Evolutionary conservation across 768 basidiomycete species (phyloP).

Genomic region (Agaricus sinodeliciosus): DNA sequence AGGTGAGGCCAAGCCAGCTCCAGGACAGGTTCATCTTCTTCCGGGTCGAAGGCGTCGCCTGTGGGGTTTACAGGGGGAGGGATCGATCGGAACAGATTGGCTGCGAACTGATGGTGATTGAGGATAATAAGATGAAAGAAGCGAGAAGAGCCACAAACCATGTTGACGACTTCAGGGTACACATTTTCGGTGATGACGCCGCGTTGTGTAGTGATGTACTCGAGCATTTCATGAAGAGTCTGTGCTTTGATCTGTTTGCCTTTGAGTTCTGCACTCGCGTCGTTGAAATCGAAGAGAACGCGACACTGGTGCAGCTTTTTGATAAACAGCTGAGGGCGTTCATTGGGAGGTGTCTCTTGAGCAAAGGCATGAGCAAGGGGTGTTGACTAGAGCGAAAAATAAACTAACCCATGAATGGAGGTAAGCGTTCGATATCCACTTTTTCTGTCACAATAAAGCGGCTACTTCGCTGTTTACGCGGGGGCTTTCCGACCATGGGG

Average conservation of each 20-base stretch:
- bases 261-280: constrained; percentile 89
- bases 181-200: constrained; percentile 93
- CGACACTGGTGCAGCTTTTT: constrained; percentile 95
- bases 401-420: constrained; percentile 77
- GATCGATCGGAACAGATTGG: constrained; percentile 98
- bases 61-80: constrained; percentile 98
- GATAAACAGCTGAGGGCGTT: constrained; percentile 87
- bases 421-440: constrained; percentile 92
- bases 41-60: constrained; percentile 98
- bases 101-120: constrained; percentile 70
- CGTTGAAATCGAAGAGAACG: constrained; percentile 98
- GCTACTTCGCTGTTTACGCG: constrained; percentile 95
- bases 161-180: constrained; percentile 98
- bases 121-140: constrained; percentile 12
- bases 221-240: constrained; percentile 96
- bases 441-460: constrained; percentile 94
- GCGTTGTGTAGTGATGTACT: constrained; percentile 95
- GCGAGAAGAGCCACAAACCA: constrained; percentile 52
- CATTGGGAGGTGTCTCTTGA: constrained; percentile 81
- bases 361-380: constrained; percentile 9
- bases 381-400: neutral
- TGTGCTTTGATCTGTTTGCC: constrained; percentile 99
- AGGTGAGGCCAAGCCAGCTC: constrained; percentile 99
- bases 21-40: constrained; percentile 98
- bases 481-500: constrained; percentile 92